Evolutionary conservation across 148 eudicot genomes (phyloP), one percentile per base, ranked within the genome.

Genomic region (Camellia japonica): DNA sequence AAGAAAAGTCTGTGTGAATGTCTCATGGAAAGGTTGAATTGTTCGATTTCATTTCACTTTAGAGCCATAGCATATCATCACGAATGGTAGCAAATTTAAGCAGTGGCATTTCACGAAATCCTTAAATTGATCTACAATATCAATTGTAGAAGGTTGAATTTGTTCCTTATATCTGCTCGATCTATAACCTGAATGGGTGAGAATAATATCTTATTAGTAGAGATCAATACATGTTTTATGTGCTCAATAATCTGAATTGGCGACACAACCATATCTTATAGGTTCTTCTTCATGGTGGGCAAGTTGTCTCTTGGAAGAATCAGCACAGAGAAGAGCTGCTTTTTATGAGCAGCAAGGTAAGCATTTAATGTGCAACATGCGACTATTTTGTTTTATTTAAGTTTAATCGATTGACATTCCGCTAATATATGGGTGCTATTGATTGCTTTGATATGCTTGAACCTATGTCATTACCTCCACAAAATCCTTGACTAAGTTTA

Each of bases 291-390:
- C 49, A 76, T 76, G 81, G 85, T 65, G 85, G 86, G 68, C 81
- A 78, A 73, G 66, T 84, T 8, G 81, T 79, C 0, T 83, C 88
- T 23, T 86, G 88, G 88, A 83, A 83, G 84, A 86, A 86, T 62
- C 79, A 73, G 42, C 73, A 51, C 12, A 79, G 89, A 68, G 86
- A 81, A 81, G 86, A 86, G 52, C 51, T 81, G 64, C 83, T 86
- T 16, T 86, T 86, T 46, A 60, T 16, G 71, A 81, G 84, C 78
- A 79, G 64, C 74, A 86, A 86, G 84, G 89, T 86, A 66, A 76
- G 76, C 54, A 43, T 64, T 67, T 80, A 56, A 51, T 5, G 11
- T 44, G 6, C 54, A 46, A 46, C 55, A n/a, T 72, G 43, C 52
- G 59, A 43, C 3, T 20, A 20, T 44, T 69, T 69, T 69, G 9